Conservation (phyloP, 495 filamentous ascomycete species). For the Aspergillus heteromorphus region DNA sequence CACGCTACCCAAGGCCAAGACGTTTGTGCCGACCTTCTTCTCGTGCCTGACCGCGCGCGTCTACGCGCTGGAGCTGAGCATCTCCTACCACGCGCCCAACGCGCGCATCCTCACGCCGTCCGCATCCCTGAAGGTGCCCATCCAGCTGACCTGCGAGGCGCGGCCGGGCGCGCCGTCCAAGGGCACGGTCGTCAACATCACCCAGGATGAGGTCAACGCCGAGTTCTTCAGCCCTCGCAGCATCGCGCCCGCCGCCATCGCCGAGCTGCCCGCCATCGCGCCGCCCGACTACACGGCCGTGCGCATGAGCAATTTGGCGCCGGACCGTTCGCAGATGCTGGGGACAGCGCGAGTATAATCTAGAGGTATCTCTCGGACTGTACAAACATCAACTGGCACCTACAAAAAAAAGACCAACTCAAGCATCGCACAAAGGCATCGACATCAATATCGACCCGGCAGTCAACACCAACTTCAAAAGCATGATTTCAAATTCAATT, state of each 20-base stretch:
- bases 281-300: not conserved
- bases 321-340: constrained; percentile 1
- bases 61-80: constrained; percentile 67
- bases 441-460: too few relatives aligned
- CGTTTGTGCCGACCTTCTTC: constrained; percentile 85
- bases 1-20: constrained; percentile 61
- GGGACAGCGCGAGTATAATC: too few relatives aligned
- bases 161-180: constrained; percentile 7
- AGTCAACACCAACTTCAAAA: too few relatives aligned
- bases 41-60: constrained; percentile 75
- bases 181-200: constrained; percentile 19
- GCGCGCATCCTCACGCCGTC: constrained; percentile 49
- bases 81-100: constrained; percentile 55
- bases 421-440: too few relatives aligned
- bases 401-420: too few relatives aligned
- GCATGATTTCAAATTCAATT: too few relatives aligned
- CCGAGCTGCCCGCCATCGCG: not conserved
- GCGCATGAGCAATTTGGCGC: not conserved
- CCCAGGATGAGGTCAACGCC: constrained; percentile 31
- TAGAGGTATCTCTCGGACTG: too few relatives aligned
- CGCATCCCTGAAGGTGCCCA: constrained; percentile 62
- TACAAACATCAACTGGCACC: too few relatives aligned
- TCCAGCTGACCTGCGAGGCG: constrained; percentile 58
- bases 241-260: constrained; percentile 14
- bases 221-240: constrained; percentile 37